A percentile compares a stretch with the other conserved stretches of the same genome.
phyloP scores from a whole-genome alignment of 176 grass and related monocot species.

The Aegilops bicornis region DNA sequence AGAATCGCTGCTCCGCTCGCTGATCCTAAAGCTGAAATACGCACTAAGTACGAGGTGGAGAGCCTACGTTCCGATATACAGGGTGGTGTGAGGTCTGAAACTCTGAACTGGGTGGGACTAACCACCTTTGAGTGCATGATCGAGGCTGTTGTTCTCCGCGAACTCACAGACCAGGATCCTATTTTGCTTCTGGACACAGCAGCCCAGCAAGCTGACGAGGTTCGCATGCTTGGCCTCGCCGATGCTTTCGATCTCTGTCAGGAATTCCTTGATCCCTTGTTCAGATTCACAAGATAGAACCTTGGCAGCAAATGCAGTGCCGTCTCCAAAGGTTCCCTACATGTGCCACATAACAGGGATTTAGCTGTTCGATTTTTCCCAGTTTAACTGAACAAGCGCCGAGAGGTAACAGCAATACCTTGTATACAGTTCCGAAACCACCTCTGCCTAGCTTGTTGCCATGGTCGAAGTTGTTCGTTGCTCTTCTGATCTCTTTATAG shows the following conservation, averaged over 20 bases:
- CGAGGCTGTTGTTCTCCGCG: conserved; percentile 56
- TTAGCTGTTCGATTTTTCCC: not conserved
- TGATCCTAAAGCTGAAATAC: conserved; percentile 25
- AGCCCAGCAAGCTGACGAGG: conserved; percentile 50
- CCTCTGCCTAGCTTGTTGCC: conserved; percentile 44
- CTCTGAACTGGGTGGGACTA: not conserved
- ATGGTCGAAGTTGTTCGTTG: conserved; percentile 39
- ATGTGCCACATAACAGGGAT: not conserved
- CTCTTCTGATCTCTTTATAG: conserved; percentile 40
- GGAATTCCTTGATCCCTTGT: conserved; percentile 59
- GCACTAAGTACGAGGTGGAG: too few relatives aligned
- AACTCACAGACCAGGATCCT: conserved; percentile 57
- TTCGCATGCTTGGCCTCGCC: conserved; percentile 43
- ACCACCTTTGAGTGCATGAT: conserved; percentile 44
- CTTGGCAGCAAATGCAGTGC: conserved; percentile 45
- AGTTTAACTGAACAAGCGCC: not conserved
- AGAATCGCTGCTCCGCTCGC: not conserved
- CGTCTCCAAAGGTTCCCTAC: conserved; percentile 48
- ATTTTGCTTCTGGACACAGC: conserved; percentile 41
- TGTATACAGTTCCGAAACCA: conserved; percentile 58
- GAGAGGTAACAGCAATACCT: conserved; percentile 4
- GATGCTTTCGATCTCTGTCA: conserved; percentile 59
- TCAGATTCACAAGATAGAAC: conserved; percentile 48
- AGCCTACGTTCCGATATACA: not conserved
- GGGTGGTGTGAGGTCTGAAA: too few relatives aligned